Conservation (phyloP, 1,284 basidiomycete species). For the Apiotrichum gamsii region DNA sequence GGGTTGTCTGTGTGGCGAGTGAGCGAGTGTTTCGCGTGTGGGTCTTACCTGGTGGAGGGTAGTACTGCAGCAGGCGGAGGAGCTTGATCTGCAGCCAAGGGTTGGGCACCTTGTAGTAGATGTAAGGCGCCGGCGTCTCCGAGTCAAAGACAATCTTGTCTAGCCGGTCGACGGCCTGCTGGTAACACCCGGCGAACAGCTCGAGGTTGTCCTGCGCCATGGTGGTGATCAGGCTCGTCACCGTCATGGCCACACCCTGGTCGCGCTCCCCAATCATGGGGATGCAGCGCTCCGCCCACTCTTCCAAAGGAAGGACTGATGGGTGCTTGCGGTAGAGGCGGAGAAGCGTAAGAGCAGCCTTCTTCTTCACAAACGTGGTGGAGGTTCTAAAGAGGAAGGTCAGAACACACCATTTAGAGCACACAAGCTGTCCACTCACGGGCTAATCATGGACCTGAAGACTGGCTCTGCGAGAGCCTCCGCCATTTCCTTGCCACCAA, state of each 20-base stretch:
- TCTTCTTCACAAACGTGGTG: slow-evolving; percentile 93
- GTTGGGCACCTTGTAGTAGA: slow-evolving; percentile 82
- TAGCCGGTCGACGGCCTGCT: slow-evolving; percentile 85
- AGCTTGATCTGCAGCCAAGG: slow-evolving; percentile 98
- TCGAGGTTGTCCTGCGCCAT: slow-evolving; percentile 90
- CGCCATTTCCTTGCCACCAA: slow-evolving; percentile 97
- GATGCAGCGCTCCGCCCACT: slow-evolving; percentile 93
- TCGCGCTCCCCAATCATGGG: slow-evolving; percentile 91
- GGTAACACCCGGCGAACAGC: slow-evolving; percentile 83
- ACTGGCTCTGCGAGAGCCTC: slow-evolving; percentile 90
- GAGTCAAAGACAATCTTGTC: slow-evolving; percentile 85
- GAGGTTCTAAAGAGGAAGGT: slow-evolving; percentile 62
- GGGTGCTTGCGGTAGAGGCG: slow-evolving; percentile 94
- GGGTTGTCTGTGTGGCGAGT: slow-evolving; percentile 62
- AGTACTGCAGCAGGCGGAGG: slow-evolving; percentile 87
- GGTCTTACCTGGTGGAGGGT: slow-evolving; percentile 77
- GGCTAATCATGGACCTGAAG: slow-evolving; percentile 89
- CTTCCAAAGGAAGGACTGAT: slow-evolving; percentile 81
- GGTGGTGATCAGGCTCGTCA: slow-evolving; percentile 88
- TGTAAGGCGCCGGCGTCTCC: slow-evolving; percentile 79
- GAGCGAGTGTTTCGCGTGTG: too few relatives aligned
- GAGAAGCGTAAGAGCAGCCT: slow-evolving; percentile 89
- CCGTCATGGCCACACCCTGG: slow-evolving; percentile 88
- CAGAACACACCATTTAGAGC: neutral
- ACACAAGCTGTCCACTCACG: slow-evolving; percentile 62